Base-by-base conservation (phyloP, 2,329 filamentous ascomycete genomes). In the Microcera coccophila region DNA sequence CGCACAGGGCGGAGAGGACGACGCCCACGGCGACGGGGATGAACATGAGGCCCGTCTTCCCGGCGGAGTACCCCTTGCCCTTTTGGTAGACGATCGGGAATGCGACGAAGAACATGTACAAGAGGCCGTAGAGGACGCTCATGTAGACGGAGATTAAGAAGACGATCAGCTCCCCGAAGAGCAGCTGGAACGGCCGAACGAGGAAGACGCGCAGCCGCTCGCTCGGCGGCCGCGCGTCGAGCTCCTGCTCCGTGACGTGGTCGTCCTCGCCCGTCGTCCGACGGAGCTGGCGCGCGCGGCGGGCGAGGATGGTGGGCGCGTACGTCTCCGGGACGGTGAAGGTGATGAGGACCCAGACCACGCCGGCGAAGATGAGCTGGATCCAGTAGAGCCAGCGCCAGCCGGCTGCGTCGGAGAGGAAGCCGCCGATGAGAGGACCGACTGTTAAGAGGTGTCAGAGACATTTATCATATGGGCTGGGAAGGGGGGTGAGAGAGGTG, bases 251-350 rank as follows among this genome's bases (percentile, higher is more conserved):
- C 1, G 89, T 91, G 29, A 89, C 85, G 59, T 84, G 84, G 47
- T 77, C 78, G 2, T 69, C 53, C 48, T 87, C 78, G 17, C 83
- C 81, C 2, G 86, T 85, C 22, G 80, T 65, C 60, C 83, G 79
- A 39, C 89, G 78, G 47, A 93, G 69, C 62, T 87, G 86, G 58
- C 75, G 73, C 3, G 90, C 90, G 11, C 88, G 78, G 21, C 68
- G 69, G 39, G 79, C 76, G 14, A 96, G 78, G 38, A 95, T 81
- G 0, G 81, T 85, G 0, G 90, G 88, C 0, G 88, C 83, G 62
- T 93, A 95, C 0, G 90, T 95, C 65, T 95, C 90, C 1, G 88
- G 87, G 0, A 95, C 84, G n/a, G 87, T 93, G 66, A 94, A 90
- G 21, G 83, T 84, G 64, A 93, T 90, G 47, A 91, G 62, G 15